Evolutionary conservation across 1,139 yeast species (phyloP), one percentile per base, ranked within the genome.

Genomic region (Blastobotrys buckinghamii): DNA sequence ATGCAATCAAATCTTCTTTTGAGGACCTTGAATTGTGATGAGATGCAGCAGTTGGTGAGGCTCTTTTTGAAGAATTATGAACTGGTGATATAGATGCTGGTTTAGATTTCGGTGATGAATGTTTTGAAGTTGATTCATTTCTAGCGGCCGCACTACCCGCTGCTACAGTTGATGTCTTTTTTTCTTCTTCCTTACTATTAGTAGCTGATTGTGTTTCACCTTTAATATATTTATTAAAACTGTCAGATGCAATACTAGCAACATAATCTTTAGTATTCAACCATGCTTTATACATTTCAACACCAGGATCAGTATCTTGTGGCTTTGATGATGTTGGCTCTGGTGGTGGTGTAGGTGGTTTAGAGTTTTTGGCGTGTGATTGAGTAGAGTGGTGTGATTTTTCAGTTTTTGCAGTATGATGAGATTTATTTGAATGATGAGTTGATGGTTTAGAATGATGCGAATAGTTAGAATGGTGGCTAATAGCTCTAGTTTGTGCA

Each of bases 261-360:
- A 51, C 50, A 17, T 45, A 50, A 13, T 46, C 49, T 20, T 39
- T 44, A 1, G 55, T 37, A 24, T 42, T 35, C 16, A 51, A 44
- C 53, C 53, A 51, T 29, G 50, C 45, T 12, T 44, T 41, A 43
- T 51, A 51, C 9, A 51, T 38, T 30, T 51, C 44, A 9, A 33
- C 44, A 6, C 50, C 41, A 7, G 34, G 30, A 32, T 41, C 45
- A 15, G n/a, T 4, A 7, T 24, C 32, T 8, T 29, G 2, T 19
- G 44, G 41, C 10, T 29, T n/a, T 2, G 15, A 19, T 19, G 30
- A 17, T 16, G 36, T 30, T 7, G 17, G 19, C 8, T 24, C 43
- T 40, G 43, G 43, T 26, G 45, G 45, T 15, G 45, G 39, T n/a
- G 39, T 22, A 10, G 45, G 39, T 22, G 45, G 39, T 20, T 39